Percentiles rank a stretch among this genome's conserved stretches.
Evolutionary conservation across 2,329 filamentous ascomycete species (phyloP).

Genomic region (Dichotomopilus funicola): DNA sequence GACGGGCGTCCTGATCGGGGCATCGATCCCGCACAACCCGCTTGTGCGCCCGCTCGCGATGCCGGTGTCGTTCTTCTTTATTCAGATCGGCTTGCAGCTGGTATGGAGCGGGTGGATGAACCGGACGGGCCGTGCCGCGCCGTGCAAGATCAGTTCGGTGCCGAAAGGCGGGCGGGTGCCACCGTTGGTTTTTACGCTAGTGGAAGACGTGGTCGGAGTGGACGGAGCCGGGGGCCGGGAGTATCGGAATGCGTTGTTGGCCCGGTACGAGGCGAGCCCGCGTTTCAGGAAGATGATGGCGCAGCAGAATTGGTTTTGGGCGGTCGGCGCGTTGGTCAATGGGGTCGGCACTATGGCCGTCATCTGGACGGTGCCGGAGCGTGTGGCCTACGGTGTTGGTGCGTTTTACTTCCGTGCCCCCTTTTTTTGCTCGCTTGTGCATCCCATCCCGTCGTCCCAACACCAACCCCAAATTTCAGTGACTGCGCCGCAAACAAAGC

Average conservation of each 20-base stretch:
- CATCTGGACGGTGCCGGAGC: conserved; percentile 41
- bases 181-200: conserved; percentile 57
- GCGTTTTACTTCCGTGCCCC: conserved; percentile 12
- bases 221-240: conserved; percentile 54
- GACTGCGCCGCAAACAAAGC: neutral
- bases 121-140: conserved; percentile 35
- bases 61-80: conserved; percentile 45
- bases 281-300: conserved; percentile 48
- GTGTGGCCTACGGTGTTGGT: conserved; percentile 41
- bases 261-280: conserved; percentile 47
- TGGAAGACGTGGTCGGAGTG: conserved; percentile 62
- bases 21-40: conserved; percentile 43
- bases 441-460: neutral
- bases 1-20: conserved; percentile 44
- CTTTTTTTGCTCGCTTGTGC: neutral
- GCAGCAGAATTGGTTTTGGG: conserved; percentile 52
- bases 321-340: conserved; percentile 41
- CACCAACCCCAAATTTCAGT: too few species aligned
- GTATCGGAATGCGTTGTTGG: conserved; percentile 44
- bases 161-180: conserved; percentile 52
- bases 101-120: conserved; percentile 36
- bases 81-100: conserved; percentile 39
- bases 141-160: conserved; percentile 58
- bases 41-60: conserved; percentile 45
- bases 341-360: conserved; percentile 41